These are phyloP conservation scores for Chrysoporthe austroafricana DNA, from an alignment of 2,329 filamentous ascomycete species.

Conservation along the genomic window DNA sequence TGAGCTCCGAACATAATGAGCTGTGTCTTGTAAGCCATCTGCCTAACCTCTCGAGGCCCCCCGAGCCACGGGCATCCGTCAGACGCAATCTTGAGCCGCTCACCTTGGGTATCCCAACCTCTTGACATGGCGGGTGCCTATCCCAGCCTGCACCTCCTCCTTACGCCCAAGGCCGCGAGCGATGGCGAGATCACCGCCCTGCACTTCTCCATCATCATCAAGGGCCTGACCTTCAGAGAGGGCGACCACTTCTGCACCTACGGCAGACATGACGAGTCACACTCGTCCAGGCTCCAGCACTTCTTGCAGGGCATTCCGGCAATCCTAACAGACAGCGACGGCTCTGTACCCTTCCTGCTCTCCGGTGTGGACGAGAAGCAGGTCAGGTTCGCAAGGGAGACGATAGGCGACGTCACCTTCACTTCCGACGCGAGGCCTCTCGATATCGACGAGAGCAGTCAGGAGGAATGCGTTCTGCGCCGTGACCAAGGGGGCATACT, in stretches of 20 bases:
- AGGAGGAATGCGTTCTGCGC: background rate
- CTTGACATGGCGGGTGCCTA: background rate
- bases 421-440: background rate
- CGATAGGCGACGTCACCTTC: background rate
- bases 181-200: background rate
- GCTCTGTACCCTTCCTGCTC: background rate
- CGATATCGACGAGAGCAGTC: background rate
- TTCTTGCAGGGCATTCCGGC: background rate
- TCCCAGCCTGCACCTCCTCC: background rate
- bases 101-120: background rate
- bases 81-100: background rate
- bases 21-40: background rate
- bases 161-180: constrained; percentile 3
- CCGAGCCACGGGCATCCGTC: background rate
- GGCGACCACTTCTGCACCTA: constrained; percentile 6
- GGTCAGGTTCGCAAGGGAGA: background rate
- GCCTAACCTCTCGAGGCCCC: background rate
- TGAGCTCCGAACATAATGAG: too few species aligned
- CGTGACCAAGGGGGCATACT: constrained; percentile 12
- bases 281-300: constrained; percentile 7
- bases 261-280: background rate
- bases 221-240: background rate
- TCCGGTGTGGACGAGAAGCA: background rate
- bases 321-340: background rate
- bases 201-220: background rate